Conservation (phyloP, 139 green algal genomes). For the Edaphochlamys debaryana region DNA sequence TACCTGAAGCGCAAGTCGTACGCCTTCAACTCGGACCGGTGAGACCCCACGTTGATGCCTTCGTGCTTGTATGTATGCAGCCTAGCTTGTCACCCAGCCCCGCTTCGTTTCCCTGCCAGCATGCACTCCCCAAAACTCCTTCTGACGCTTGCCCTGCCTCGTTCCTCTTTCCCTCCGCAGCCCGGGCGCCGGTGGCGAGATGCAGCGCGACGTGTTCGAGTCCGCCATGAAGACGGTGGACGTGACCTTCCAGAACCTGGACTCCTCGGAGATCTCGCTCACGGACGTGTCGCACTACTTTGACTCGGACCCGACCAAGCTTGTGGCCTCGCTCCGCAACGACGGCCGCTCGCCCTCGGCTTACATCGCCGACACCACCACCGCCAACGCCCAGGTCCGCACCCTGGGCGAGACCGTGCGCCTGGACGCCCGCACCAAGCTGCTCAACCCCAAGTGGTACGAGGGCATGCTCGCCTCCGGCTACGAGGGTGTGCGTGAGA, state of each 20-base stretch:
- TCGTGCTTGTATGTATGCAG: too few species aligned
- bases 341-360: constrained; percentile 90
- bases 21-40: constrained; percentile 96
- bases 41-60: too few species aligned
- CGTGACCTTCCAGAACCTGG: constrained; percentile 99
- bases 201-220: constrained; percentile 92
- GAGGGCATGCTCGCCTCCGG: constrained; percentile 96
- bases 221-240: constrained; percentile 97
- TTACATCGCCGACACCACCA: constrained; percentile 99
- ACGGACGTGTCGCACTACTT: constrained; percentile 99
- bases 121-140: not conserved
- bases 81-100: not conserved
- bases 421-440: constrained; percentile 98
- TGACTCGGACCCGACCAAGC: constrained; percentile 98
- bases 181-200: constrained; percentile 92
- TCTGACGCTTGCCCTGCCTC: not conserved
- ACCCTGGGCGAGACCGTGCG: constrained; percentile 95
- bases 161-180: not conserved
- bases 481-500: constrained; percentile 99
- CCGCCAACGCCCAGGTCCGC: constrained; percentile 97
- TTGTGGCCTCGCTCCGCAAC: constrained; percentile 89
- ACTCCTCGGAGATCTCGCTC: constrained; percentile 97
- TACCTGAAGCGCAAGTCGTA: constrained; percentile 97
- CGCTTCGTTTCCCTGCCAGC: not conserved
- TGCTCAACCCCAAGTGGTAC: constrained; percentile 99